These are phyloP conservation scores for Magnolia kwangsiensis DNA, from an alignment of 164 flowering plant genomes.

Conservation along the genomic window DNA sequence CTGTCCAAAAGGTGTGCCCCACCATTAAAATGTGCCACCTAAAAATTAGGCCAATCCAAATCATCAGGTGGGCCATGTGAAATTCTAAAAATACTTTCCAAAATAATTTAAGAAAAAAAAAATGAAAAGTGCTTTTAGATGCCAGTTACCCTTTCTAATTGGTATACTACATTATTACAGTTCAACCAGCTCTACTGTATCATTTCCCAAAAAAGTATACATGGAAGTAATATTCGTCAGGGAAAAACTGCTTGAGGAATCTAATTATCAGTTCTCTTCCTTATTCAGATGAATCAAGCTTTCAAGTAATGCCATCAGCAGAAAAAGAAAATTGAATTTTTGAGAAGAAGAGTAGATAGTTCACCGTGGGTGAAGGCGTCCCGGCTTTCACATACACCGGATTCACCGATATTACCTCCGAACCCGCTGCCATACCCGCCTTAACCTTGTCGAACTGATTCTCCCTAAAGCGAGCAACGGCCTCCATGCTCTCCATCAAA, in stretches of 20 bases:
- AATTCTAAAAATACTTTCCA: too few species aligned
- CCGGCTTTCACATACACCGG: constrained; percentile 83
- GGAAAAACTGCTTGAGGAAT: neutral
- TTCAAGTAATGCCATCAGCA: neutral
- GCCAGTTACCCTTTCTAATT: too few species aligned
- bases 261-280: neutral
- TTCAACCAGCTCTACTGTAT: neutral
- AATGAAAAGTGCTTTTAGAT: too few species aligned
- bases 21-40: too few species aligned
- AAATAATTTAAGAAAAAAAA: too few species aligned
- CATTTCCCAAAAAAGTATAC: neutral
- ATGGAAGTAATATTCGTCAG: neutral
- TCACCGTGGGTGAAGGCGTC: constrained; percentile 53
- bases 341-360: constrained; percentile 7
- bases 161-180: neutral
- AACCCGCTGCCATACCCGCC: constrained; percentile 57
- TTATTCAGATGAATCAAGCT: neutral
- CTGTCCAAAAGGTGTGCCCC: too few species aligned
- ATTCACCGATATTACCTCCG: constrained; percentile 86
- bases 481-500: constrained; percentile 83
- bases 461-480: constrained; percentile 58
- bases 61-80: too few species aligned
- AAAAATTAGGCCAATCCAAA: too few species aligned
- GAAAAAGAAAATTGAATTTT: neutral
- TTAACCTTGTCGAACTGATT: constrained; percentile 71